Evolutionary conservation across 2,329 filamentous ascomycete genomes (phyloP), one percentile per base, ranked within the genome.

Genomic region (Calonectria ilicicola): DNA sequence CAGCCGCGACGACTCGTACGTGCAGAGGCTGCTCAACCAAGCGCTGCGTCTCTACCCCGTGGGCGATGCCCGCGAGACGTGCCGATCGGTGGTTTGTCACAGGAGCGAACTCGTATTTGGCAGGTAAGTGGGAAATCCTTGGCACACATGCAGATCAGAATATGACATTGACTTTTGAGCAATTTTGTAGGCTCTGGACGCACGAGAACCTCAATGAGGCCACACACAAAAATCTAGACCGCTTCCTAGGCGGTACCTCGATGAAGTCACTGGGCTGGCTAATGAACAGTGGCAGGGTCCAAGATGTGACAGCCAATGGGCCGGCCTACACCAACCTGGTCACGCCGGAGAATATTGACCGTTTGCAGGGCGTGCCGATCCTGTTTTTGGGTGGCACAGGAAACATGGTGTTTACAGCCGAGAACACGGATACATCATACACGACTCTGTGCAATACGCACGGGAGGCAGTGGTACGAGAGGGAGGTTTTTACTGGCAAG

Each of bases 131-230:
- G 32, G 32, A 12, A 10, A 5, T n/a, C 38, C 35, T 27, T n/a
- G 49, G 47, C 19, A 40, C 19, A 40, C 15, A n/a, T 58, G 62
- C 49, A 67, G 53, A 58, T 56, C 3, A 5, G n/a, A n/a, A 40
- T 44, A 32, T 21, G 15, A 47, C 3, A 23, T 17, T 26, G 40
- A 51, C 27, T 3, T 3, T 12, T 32, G 17, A 26, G 23, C 44
- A 32, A 38, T 19, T 23, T 56, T 49, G 12, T 23, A 75, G 73
- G 7, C 73, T 75, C 82, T 94, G 91, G 91, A 91, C 88, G 78
- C 92, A 93, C 81, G 80, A 77, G 4, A 93, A 93, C 80, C 86
- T 93, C 35, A 93, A 93, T 82, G 89, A 90, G 82, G 90, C 88
- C 3, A 93, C 92, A 2, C 92, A 93, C 81, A 83, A 87, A 0